Conservation (phyloP, 2,329 filamentous ascomycete genomes). For the Gremmenia infestans region DNA sequence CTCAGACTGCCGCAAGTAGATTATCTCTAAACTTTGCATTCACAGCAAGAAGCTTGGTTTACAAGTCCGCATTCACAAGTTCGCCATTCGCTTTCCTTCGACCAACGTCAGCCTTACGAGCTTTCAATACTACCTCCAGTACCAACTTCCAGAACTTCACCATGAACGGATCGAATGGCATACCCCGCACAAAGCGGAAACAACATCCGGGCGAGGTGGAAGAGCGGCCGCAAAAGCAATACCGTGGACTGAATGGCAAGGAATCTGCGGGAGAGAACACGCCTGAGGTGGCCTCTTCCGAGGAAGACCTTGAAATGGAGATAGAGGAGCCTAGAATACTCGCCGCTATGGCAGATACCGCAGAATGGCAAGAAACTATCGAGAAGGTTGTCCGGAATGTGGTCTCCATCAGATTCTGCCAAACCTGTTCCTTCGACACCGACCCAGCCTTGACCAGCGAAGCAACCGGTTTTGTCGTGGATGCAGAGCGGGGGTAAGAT, state of each 20-base stretch:
- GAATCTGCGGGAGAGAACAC: conserved; percentile 32
- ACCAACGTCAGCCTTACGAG: background rate
- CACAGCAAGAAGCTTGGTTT: background rate
- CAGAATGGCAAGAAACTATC: conserved; percentile 94
- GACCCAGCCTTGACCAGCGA: conserved; percentile 90
- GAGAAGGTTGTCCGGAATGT: conserved; percentile 92
- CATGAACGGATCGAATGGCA: conserved; percentile 28
- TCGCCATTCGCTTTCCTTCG: background rate
- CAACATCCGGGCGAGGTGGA: conserved; percentile 24
- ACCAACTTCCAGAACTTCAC: conserved; percentile 9
- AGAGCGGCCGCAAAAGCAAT: conserved; percentile 31
- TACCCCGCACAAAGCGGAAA: conserved; percentile 30
- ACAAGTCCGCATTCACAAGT: background rate
- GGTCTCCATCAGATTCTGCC: conserved; percentile 98
- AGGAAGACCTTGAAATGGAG: conserved; percentile 33
- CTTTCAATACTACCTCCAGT: background rate
- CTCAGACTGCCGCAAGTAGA: conserved; percentile 18
- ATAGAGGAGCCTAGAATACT: conserved; percentile 34
- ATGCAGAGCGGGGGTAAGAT: conserved; percentile 72
- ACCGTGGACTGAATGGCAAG: conserved; percentile 30
- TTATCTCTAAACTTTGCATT: conserved; percentile 10
- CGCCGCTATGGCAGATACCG: conserved; percentile 49
- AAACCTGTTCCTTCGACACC: conserved; percentile 98
- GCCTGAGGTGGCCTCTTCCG: conserved; percentile 24
- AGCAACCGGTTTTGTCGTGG: conserved; percentile 95